Base-by-base conservation (phyloP, 2,329 filamentous ascomycete species). In the Ploettnerulaceae sp. region DNA sequence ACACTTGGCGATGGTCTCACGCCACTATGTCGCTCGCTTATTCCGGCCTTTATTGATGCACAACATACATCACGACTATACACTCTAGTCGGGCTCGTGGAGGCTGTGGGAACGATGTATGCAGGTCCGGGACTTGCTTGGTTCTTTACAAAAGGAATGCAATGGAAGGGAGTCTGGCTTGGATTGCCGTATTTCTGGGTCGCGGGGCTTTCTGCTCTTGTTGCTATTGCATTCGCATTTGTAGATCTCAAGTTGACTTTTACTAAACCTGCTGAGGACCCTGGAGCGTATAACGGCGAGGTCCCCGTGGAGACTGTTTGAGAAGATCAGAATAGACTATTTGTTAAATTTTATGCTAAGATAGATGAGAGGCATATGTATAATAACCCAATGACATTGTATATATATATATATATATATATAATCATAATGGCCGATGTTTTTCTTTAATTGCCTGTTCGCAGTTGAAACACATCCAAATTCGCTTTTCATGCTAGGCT, bases 171-270 rank as follows among this genome's bases (percentile, higher is more conserved):
- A 7, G 15, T 45, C 7, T 45, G 42, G 42, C 9, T 45, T 15
- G 42, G 33, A 14, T 14, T 45, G n/a, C 42, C 42, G 11, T 45
- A 45, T 9, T 24, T 45, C 12, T 45, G 42, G 42, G n/a, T 45
- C 18, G 34, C 42, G 3, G 29, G 28, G 8, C 24, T 37, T 12
- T 28, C 25, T 17, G 25, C 12, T 9, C n/a, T 45, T n/a, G 33
- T 38, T 37, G 35, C 20, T 2, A 3, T 45, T 14, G 42, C 29
- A 12, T 17, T 45, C 21, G 34, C 18, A 7, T 45, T 45, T 33
- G 42, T 45, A n/a, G 32, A 42, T 25, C n/a, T 42, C 9, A 8
- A 29, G 7, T 29, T n/a, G 14, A n/a, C 26, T 9, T 29, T 4
- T n/a, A 29, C 3, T 3, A 29, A n/a, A n/a, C n/a, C n/a, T n/a